Evolutionary conservation across 164 flowering plant species (phyloP), one percentile per base, ranked within the genome.

Genomic region (Protea cynaroides): DNA sequence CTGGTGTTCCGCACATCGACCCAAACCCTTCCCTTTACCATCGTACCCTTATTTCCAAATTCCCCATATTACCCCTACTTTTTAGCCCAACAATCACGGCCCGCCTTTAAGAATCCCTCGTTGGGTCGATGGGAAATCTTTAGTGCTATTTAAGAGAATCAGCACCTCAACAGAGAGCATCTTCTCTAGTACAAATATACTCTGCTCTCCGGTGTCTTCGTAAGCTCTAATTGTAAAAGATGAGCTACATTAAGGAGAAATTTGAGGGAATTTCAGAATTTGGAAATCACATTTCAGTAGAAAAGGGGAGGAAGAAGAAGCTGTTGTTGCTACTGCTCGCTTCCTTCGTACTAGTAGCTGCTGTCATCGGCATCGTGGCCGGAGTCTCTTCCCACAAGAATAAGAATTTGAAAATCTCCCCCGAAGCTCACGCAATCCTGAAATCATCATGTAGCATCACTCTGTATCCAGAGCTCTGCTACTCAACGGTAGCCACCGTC

Each of bases 361-460:
- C 79, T 40, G 37, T 76, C 0, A 58, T 79, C 34, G 77, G 76
- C 71, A 57, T 81, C 49, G 78, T 69, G 36, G 77, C 78, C 50
- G 82, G 80, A 8, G 81, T 76, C 0, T 72, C 74, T 24, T 73
- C 79, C 7, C 46, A 56, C 11, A 69, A 59, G 18, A 67, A 64
- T 0, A 6, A 11, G 44, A 46, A 55, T 13, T 4, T n/a, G 15
- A 47, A 4, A 9, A 19, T 17, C 8, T n/a, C 62, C 36, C n/a
- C 62, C 8, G 61, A 3, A 29, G 34, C 84, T 14, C 96, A 87
- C 55, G 71, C 78, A 52, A 43, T 86, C 0, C 69, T 90, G 17
- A 82, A 77, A 72, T 72, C 86, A 44, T 68, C 97, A 0, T 93
- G 97, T 65, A 74, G 80, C 68, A 46, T 12, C 72, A 89, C 98